Conservation (phyloP, 306 rosid genomes). For the Cucurbita maxima region DNA sequence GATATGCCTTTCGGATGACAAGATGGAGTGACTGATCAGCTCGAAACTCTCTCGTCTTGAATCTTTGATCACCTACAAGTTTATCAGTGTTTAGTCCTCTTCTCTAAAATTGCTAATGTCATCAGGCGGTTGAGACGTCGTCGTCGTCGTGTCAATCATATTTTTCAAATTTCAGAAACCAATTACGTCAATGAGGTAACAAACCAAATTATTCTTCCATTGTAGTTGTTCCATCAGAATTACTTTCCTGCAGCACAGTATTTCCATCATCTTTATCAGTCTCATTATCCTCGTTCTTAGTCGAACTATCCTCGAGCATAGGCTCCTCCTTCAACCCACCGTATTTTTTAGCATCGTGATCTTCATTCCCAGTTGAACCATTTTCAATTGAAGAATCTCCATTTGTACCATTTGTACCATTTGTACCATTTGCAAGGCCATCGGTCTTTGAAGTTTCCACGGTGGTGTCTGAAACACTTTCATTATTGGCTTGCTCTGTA, state of each 20-base stretch:
- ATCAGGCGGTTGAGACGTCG: background rate
- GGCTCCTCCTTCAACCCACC: background rate
- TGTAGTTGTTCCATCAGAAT: background rate
- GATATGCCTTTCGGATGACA: background rate
- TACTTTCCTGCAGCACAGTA: conserved; percentile 9
- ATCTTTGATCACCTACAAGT: background rate
- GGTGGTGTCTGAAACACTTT: background rate
- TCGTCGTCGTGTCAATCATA: background rate
- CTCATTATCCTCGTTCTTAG: background rate
- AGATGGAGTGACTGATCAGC: background rate
- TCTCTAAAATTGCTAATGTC: background rate
- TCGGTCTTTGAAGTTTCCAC: background rate
- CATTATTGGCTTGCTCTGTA: background rate
- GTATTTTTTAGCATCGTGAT: background rate
- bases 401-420: conserved; percentile 11
- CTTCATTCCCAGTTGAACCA: conserved; percentile 5
- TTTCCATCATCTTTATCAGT: background rate
- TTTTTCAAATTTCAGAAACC: background rate
- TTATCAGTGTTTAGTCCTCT: background rate
- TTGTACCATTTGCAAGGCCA: conserved; percentile 6
- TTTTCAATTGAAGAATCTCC: background rate
- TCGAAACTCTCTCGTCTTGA: background rate
- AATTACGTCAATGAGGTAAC: background rate
- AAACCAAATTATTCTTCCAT: conserved; percentile 10
- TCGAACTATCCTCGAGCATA: background rate